Evolutionary conservation across 176 grass and related monocot genomes (phyloP).

Genomic region (Panicum miliaceum): DNA sequence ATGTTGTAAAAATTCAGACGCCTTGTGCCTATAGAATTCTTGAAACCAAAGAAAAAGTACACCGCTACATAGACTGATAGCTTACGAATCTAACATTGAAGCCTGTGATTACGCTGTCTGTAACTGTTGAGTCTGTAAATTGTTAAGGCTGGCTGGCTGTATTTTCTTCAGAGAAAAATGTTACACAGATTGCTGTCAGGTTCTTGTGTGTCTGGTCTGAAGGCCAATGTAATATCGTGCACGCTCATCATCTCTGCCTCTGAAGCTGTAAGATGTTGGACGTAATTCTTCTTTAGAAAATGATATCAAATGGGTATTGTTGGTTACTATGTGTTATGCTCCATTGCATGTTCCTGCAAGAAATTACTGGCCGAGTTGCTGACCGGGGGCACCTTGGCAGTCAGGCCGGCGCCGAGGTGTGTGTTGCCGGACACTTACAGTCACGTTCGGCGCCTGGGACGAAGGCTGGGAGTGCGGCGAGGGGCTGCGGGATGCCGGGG

Average conservation of each 20-base stretch:
- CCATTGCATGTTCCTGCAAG: too few relatives aligned
- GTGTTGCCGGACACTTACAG: too few relatives aligned
- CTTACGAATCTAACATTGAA: neutral
- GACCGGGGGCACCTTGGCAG: too few relatives aligned
- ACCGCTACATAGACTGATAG: neutral
- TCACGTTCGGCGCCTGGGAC: too few relatives aligned
- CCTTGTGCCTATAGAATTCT: conserved; percentile 20
- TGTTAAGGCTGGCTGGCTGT: neutral
- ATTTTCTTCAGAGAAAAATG: neutral
- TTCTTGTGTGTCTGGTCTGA: neutral
- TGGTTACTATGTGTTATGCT: neutral
- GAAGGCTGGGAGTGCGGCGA: too few relatives aligned
- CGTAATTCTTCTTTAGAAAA: neutral
- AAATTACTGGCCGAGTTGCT: too few relatives aligned
- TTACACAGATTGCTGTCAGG: neutral
- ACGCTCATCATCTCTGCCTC: neutral
- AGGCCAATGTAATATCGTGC: neutral
- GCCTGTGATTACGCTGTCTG: neutral
- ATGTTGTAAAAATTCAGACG: conserved; percentile 45
- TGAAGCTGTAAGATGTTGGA: neutral
- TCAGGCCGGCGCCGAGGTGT: too few relatives aligned
- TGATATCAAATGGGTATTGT: neutral
- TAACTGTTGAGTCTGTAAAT: conserved; percentile 22
- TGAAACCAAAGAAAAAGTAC: neutral
- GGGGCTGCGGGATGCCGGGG: too few relatives aligned